Conservation (phyloP, 2,329 filamentous ascomycete species). For the Atkinsonella hypoxylon region DNA sequence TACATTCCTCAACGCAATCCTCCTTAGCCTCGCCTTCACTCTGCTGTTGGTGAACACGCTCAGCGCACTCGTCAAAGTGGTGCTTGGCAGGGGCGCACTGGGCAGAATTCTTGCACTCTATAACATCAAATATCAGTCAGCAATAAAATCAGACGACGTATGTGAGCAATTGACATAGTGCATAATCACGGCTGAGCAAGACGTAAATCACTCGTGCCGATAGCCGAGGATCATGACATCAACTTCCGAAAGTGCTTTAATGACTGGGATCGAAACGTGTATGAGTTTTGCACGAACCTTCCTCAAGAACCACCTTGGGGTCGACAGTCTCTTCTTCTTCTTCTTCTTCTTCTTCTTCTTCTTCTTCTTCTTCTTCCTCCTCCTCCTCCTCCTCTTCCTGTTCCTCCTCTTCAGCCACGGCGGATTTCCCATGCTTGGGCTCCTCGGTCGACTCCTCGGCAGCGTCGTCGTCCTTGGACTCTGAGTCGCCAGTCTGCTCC, state of each 20-base stretch:
- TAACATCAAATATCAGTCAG: constrained; percentile 13
- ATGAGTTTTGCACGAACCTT: constrained; percentile 54
- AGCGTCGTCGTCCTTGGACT: constrained; percentile 35
- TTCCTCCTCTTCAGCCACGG: constrained; percentile 31
- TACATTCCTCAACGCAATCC: constrained; percentile 99
- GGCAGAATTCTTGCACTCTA: constrained; percentile 83
- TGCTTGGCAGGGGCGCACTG: constrained; percentile 84
- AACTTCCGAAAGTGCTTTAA: not conserved
- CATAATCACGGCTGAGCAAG: not conserved
- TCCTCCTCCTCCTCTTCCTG: constrained; percentile 42
- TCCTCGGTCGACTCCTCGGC: constrained; percentile 14
- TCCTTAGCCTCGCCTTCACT: constrained; percentile 65
- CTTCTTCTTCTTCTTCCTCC: constrained; percentile 53
- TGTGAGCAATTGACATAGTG: not conserved
- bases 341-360: constrained; percentile 55
- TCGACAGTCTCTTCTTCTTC: constrained; percentile 77
- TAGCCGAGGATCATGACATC: constrained; percentile 1
- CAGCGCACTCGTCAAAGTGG: constrained; percentile 96
- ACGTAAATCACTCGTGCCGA: not conserved
- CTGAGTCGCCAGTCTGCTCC: constrained; percentile 32
- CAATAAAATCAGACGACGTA: not conserved
- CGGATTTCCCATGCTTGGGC: constrained; percentile 23
- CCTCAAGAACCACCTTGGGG: constrained; percentile 77
- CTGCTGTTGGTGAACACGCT: constrained; percentile 62
- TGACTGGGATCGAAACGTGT: not conserved